A percentile compares a stretch with the other conserved stretches of the same genome.
phyloP scores from a whole-genome alignment of 441 rosid species.

The Gossypium gossypioides region DNA sequence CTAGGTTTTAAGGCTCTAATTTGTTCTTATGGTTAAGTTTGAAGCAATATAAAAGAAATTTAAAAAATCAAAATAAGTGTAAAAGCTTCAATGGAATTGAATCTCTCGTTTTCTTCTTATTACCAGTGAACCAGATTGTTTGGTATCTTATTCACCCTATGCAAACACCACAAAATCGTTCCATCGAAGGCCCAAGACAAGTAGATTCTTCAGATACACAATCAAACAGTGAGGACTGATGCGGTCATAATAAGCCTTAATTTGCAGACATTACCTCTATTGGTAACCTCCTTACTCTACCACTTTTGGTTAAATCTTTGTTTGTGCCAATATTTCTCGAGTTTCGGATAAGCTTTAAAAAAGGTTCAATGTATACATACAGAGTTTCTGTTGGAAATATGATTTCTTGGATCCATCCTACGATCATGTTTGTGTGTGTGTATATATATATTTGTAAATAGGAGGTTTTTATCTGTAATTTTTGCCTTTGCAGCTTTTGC shows the following conservation, averaged over 20 bases:
- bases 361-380: neutral
- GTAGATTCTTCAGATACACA: constrained; percentile 24
- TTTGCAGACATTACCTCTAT: neutral
- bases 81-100: neutral
- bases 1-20: neutral
- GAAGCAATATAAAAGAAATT: neutral
- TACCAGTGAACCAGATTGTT: constrained; percentile 24
- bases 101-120: neutral
- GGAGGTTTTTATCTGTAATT: neutral
- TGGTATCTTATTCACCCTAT: constrained; percentile 17
- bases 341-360: neutral
- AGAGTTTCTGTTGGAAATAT: neutral
- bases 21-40: neutral
- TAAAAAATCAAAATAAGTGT: neutral
- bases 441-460: neutral
- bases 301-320: neutral
- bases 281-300: neutral
- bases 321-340: neutral
- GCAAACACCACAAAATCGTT: constrained; percentile 19
- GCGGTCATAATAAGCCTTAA: neutral
- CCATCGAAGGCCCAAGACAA: constrained; percentile 27
- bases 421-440: neutral
- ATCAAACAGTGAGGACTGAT: constrained; percentile 34
- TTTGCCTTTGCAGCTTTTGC: neutral
- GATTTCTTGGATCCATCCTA: neutral